A percentile compares a stretch with the other conserved stretches of the same genome.
phyloP scores from a whole-genome alignment of 129 eudicot genomes.

The Scalesia atractyloides region DNA sequence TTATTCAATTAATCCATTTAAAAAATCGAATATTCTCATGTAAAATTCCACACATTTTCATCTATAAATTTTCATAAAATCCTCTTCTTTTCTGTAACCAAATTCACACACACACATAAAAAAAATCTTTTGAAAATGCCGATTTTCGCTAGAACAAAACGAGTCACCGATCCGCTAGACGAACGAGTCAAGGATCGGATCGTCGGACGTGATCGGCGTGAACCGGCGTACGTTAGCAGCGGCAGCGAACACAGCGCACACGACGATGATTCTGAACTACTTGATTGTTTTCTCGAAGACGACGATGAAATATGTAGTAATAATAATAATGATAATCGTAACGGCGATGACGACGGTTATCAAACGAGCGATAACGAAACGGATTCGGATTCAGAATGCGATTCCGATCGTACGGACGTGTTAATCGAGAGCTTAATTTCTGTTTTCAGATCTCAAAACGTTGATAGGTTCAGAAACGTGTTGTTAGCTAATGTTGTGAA shows the following conservation, averaged over 20 bases:
- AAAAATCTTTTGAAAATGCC: conserved; percentile 33
- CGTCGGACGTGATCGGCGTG: conserved; percentile 34
- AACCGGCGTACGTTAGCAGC: conserved; percentile 48
- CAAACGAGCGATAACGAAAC: conserved; percentile 3
- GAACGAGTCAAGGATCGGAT: conserved; percentile 63
- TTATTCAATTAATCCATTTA: conserved; percentile 2
- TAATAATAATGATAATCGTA: not conserved
- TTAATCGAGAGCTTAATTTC: conserved; percentile 14
- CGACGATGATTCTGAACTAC: conserved; percentile 47
- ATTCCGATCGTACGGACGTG: conserved; percentile 35
- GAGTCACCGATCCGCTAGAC: conserved; percentile 68
- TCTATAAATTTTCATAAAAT: conserved; percentile 26
- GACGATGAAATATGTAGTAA: not conserved
- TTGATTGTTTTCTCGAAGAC: conserved; percentile 41
- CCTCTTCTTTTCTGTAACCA: not conserved
- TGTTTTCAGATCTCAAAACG: conserved; percentile 14
- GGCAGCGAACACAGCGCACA: conserved; percentile 60
- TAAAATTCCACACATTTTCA: conserved; percentile 16
- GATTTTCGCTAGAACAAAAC: conserved; percentile 38
- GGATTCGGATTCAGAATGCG: conserved; percentile 39
- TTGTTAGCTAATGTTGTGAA: conserved; percentile 39
- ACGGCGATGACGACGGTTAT: not conserved
- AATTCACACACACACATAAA: not conserved
- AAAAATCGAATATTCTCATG: conserved; percentile 29
- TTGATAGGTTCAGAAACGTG: conserved; percentile 41